Evolutionary conservation across 257 asterid species (phyloP), one percentile per base, ranked within the genome.

Genomic region (Ajuga chamaepitys): DNA sequence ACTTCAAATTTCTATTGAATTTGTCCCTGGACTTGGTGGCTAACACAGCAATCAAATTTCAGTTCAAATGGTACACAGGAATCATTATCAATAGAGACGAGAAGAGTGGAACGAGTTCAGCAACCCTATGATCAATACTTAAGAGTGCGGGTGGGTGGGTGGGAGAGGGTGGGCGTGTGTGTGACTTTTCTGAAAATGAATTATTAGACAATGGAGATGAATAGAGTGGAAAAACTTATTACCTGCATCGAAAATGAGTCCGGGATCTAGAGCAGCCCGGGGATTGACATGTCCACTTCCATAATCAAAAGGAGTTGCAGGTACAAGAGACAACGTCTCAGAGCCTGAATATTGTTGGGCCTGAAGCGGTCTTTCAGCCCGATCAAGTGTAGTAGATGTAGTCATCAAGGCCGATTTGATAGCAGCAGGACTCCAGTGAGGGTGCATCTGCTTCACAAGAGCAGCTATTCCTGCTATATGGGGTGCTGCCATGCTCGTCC

Each of bases 401-500:
- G 95, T 86, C 96, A 88, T 88, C 77, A 88, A 68, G 40, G 96
- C 93, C 2, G 96, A 88, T 70, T 86, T 88, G 40, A 88, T 88
- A 50, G 95, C 96, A 48, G 95, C 89, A 37, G 96, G 93, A 58
- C 95, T 88, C 96, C 96, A 88, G 59, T 75, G 89, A 75, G 95
- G 96, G 70, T 88, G 78, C 81, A 81, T 87, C 66, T 86, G 96
- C 81, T 88, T 88, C 77, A 88, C 67, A 17, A 88, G 95, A 52
- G 96, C 93, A 34, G 96, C 95, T 77, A 88, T 88, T 74, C 96
- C 96, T 16, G 96, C 87, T 74, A 88, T 86, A 64, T 88, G 96
- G 13, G 96, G 95, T 9, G 96, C 88, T 41, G 96, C 96, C 96
- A 88, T 88, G 87, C 96, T 88, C 20, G 96, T 88, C 51, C 96